Evolutionary conservation across 2,329 filamentous ascomycete species (phyloP).

Genomic region (Acephala macrosclerotiorum): DNA sequence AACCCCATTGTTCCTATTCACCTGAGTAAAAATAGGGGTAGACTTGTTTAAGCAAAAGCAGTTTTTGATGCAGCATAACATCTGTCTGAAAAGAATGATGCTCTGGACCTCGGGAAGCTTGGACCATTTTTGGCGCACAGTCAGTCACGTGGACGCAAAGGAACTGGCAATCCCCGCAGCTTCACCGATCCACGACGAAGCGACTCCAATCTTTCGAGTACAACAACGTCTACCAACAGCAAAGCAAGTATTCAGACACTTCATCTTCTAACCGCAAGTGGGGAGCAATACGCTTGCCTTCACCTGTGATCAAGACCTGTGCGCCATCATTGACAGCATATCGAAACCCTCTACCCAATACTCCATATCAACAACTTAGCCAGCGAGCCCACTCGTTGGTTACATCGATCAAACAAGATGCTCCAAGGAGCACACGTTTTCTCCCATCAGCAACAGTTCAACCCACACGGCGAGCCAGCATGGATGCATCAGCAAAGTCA

Average conservation of each 20-base stretch:
- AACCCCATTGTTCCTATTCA: no score
- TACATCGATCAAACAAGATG: conserved; percentile 51
- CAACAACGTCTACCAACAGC: not conserved
- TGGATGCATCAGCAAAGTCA: conserved; percentile 66
- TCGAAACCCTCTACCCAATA: not conserved
- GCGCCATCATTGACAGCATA: not conserved
- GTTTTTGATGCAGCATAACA: no score
- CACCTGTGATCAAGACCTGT: not conserved
- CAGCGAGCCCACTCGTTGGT: conserved; percentile 33
- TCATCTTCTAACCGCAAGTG: conserved; percentile 7
- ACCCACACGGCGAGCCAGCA: conserved; percentile 65
- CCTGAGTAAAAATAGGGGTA: no score
- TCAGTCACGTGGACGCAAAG: not conserved
- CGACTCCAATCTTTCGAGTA: not conserved
- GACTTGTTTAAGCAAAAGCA: no score
- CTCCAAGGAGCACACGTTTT: conserved; percentile 70
- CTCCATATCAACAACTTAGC: conserved; percentile 17
- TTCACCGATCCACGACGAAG: not conserved
- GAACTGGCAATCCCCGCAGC: conserved; percentile 3
- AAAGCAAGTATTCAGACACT: conserved; percentile 5
- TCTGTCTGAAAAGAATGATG: no score
- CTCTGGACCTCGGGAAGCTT: not conserved
- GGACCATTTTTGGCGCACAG: not conserved
- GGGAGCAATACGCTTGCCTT: conserved; percentile 2
- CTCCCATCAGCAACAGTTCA: conserved; percentile 69